A percentile compares a stretch with the other conserved stretches of the same genome.
phyloP scores from a whole-genome alignment of 108 stramenopile genomes.

The Skeletonema grethae region DNA sequence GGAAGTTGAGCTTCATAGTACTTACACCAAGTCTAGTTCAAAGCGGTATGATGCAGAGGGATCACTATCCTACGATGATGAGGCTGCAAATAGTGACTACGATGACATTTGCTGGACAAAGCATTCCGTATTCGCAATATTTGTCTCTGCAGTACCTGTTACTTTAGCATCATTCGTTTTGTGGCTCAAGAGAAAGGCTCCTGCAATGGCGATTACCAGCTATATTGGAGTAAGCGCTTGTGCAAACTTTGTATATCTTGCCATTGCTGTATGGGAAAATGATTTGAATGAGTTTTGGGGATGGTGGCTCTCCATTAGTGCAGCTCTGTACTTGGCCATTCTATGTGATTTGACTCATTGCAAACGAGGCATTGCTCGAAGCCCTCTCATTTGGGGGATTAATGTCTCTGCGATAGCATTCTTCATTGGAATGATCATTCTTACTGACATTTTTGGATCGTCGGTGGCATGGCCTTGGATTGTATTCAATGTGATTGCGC shows the following conservation, averaged over 20 bases:
- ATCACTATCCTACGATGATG: too few species aligned
- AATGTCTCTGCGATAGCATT: slow-evolving; percentile 16
- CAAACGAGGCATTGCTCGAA: slow-evolving; percentile 14
- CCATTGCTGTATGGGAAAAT: not conserved
- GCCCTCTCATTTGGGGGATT: slow-evolving; percentile 24
- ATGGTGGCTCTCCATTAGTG: slow-evolving; percentile 23
- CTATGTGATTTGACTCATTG: slow-evolving; percentile 11
- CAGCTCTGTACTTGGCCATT: not conserved
- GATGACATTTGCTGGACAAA: slow-evolving; percentile 4
- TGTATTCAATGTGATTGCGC: slow-evolving; percentile 8
- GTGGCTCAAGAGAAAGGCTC: slow-evolving; percentile 20
- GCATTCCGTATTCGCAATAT: slow-evolving; percentile 12
- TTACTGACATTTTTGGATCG: slow-evolving; percentile 8
- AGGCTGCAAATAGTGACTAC: not conserved
- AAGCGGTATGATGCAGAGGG: not conserved
- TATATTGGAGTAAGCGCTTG: slow-evolving; percentile 9
- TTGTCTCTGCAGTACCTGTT: slow-evolving; percentile 16
- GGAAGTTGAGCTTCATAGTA: slow-evolving; percentile 28
- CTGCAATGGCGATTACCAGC: slow-evolving; percentile 23
- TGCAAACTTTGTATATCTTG: not conserved
- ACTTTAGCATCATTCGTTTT: slow-evolving; percentile 10
- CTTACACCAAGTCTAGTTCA: not conserved
- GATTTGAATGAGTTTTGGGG: not conserved
- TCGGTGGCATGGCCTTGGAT: slow-evolving; percentile 15
- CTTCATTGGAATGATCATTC: slow-evolving; percentile 29